These are phyloP conservation scores for Akanthomyces dipterigenus DNA, from an alignment of 2,329 filamentous ascomycete genomes.

Conservation along the genomic window DNA sequence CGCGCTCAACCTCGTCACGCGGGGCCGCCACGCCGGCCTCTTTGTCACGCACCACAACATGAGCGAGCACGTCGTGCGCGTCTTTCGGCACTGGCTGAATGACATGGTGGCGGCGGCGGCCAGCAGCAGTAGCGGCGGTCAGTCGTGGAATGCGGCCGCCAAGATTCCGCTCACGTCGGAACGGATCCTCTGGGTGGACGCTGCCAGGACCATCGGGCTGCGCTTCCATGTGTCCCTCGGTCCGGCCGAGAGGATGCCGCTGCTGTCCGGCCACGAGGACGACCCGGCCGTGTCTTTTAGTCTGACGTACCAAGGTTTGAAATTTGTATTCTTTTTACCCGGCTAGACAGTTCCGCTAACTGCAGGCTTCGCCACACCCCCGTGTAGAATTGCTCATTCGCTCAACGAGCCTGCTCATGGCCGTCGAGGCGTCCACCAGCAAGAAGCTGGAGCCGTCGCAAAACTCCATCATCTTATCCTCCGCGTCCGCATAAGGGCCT, in stretches of 20 bases:
- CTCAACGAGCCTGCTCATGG: constrained; percentile 8
- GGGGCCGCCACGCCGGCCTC: constrained; percentile 52
- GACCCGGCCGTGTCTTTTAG: constrained; percentile 63
- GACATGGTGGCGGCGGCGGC: constrained; percentile 33
- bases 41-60: constrained; percentile 61
- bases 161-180: constrained; percentile 17
- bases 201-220: constrained; percentile 55
- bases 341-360: neutral
- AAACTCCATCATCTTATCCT: constrained; percentile 6
- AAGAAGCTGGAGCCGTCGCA: neutral
- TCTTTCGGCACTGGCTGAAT: constrained; percentile 68
- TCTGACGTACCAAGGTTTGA: constrained; percentile 64
- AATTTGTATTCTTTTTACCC: neutral
- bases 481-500: neutral
- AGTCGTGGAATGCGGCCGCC: constrained; percentile 2
- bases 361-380: neutral
- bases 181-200: constrained; percentile 62
- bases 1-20: constrained; percentile 58
- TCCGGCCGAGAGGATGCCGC: constrained; percentile 36
- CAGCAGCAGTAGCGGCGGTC: constrained; percentile 9
- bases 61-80: constrained; percentile 59
- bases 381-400: neutral
- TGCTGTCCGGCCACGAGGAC: constrained; percentile 52
- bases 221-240: constrained; percentile 50
- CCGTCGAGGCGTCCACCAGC: neutral